These are phyloP conservation scores for Tuber aestivum DNA, from an alignment of 495 filamentous ascomycete genomes.

Conservation along the genomic window DNA sequence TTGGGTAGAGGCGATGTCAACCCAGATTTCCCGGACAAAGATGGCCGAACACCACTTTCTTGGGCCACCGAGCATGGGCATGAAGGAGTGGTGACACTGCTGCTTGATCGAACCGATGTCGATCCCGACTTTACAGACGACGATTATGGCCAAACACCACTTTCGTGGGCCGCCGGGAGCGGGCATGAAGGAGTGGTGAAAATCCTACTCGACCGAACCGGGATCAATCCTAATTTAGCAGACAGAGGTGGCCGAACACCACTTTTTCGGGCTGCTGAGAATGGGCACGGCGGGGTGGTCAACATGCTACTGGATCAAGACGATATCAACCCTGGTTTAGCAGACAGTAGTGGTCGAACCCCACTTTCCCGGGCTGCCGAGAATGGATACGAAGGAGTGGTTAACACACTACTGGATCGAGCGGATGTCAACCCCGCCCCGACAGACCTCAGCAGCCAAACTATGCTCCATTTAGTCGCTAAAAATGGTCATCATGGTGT, in stretches of 20 bases:
- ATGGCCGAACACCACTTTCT: constrained; percentile 42
- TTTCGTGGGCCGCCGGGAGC: constrained; percentile 24
- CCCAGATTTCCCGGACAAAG: constrained; percentile 4
- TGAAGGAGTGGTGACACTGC: constrained; percentile 33
- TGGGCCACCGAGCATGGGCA: constrained; percentile 44
- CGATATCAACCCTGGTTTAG: constrained; percentile 4
- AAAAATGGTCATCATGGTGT: constrained; percentile 21
- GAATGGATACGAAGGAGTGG: constrained; percentile 27
- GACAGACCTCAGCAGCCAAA: constrained; percentile 8
- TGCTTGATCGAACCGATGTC: constrained; percentile 18
- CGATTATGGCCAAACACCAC: constrained; percentile 32
- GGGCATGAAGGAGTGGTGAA: constrained; percentile 34
- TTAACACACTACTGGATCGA: constrained; percentile 32
- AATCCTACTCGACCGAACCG: constrained; percentile 23
- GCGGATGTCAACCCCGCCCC: constrained; percentile 17
- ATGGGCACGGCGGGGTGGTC: constrained; percentile 22
- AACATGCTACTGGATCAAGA: background rate
- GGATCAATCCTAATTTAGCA: constrained; percentile 13
- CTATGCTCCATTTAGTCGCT: constrained; percentile 10
- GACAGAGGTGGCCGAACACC: constrained; percentile 2
- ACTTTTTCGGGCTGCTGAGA: constrained; percentile 21
- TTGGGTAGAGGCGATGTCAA: constrained; percentile 18
- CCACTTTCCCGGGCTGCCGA: constrained; percentile 9
- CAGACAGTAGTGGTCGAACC: no score
- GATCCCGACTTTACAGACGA: constrained; percentile 29